Base-by-base conservation (phyloP, 2,329 filamentous ascomycete genomes). In the Colletotrichum karsti region DNA sequence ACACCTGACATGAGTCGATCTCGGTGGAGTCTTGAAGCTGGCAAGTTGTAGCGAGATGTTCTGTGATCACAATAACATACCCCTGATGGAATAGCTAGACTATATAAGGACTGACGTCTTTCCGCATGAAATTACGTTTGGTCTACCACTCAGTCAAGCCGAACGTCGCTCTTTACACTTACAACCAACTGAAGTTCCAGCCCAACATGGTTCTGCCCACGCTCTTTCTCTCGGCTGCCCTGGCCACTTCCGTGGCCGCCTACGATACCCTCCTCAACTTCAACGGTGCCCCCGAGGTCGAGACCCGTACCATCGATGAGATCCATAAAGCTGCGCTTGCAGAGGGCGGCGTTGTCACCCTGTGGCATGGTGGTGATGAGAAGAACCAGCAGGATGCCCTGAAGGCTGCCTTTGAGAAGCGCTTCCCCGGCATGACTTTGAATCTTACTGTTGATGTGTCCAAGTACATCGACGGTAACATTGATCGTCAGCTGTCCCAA, bases 361-460 rank as follows among this genome's bases (percentile, higher is more conserved):
- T 82, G 2, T 84, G 81, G 82, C 83, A 83, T 42, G 84, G 84
- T 3, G 84, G 84, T 22, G 84, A 85, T 39, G 82, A 85, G 63
- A 72, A 70, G 24, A 73, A 72, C 46, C 80, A 83, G 55, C 79
- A 81, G 35, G 73, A 81, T 58, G 28, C n/a, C 1, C 69, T 85
- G 13, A 85, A 83, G 70, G 48, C 73, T 3, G 78, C 79, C 0
- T 87, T 86, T 67, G 83, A 85, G 69, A 68, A 73, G 1, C 76
- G 78, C 1, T 88, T 87, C 71, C 85, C 85, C 0, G 80, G 80
- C 5, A 82, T 87, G 64, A 83, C 79, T 6, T 79, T 88, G 26
- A 86, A 88, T 70, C 41, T 86, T 35, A 87, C 85, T 0, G 83
- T 87, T 85, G 64, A 88, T 88, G 71, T 88, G 83, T 87, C 85